Evolutionary conservation across 805 yeast species (phyloP), one percentile per base, ranked within the genome.

Genomic region (Komagataella mondaviorum): DNA sequence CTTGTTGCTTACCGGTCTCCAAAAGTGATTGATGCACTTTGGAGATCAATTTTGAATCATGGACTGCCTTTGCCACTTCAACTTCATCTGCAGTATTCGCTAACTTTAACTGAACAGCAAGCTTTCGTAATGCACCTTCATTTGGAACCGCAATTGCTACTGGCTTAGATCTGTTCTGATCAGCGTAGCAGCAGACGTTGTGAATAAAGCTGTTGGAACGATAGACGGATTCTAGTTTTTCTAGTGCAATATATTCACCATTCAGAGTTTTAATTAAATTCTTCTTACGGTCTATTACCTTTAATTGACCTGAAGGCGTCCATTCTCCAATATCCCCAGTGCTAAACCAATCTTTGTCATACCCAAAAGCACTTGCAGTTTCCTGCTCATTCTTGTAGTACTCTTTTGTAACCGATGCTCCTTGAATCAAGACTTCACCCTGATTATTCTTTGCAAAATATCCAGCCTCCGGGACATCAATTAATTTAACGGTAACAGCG

Each of bases 311-410:
- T 56, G 73, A 76, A 23, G 80, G 54, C 46, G 90, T 77, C 95
- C 96, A 88, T 72, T 88, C 89, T 63, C 91, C 96, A 68, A 93
- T 88, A 67, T 93, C 99, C 68, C 99, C 99, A 39, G 98, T 93
- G 64, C 73, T 77, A 74, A 93, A 93, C 97, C 97, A 93, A 22
- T 90, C 95, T 59, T 86, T 90, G 54, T 84, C 85, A 51, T 81
- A 75, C 48, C 76, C 72, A 61, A 85, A 81, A 1, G 95, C 87
- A 17, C 68, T 79, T 48, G 72, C 67, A 17, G 96, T 91, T 70
- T 90, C 98, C 63, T 80, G 73, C 53, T 79, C 82, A 67, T 91
- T 90, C 67, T 81, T 78, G 72, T 76, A 93, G 70, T 93, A 93
- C 61, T 86, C 89, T 24, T 76, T 70, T 43, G 83, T 73, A 49